Conservation (phyloP, 805 yeast species). For the Komagataella pastoris region DNA sequence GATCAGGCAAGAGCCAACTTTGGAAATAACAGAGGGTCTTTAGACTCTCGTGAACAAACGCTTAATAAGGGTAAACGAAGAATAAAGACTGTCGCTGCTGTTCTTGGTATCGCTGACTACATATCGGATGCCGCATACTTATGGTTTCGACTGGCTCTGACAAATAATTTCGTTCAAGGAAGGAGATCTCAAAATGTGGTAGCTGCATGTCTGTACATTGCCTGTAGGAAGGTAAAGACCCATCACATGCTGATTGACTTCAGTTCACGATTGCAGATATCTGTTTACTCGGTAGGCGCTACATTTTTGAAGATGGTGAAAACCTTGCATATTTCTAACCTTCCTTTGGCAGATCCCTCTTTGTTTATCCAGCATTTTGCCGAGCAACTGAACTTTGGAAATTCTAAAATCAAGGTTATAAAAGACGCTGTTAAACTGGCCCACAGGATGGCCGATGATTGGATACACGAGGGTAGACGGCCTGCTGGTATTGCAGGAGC, state of each 20-base stretch:
- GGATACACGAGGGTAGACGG: slow-evolving; percentile 94
- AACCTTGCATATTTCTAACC: slow-evolving; percentile 55
- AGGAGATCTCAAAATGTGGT: slow-evolving; percentile 89
- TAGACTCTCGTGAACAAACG: slow-evolving; percentile 86
- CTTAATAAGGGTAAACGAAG: slow-evolving; percentile 71
- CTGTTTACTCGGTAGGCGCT: slow-evolving; percentile 92
- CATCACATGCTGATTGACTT: slow-evolving; percentile 95
- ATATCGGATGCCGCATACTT: slow-evolving; percentile 78
- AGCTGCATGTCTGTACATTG: slow-evolving; percentile 88
- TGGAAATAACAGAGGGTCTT: slow-evolving; percentile 57
- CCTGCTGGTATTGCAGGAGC: slow-evolving; percentile 99
- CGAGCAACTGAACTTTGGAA: slow-evolving; percentile 73
- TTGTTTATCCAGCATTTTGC: slow-evolving; percentile 90
- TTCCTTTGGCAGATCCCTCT: slow-evolving; percentile 92
- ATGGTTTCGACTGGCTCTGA: slow-evolving; percentile 80
- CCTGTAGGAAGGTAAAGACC: slow-evolving; percentile 84
- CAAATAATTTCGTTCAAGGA: slow-evolving; percentile 92
- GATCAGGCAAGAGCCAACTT: slow-evolving; percentile 69
- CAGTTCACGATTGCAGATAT: slow-evolving; percentile 76
- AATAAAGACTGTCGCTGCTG: slow-evolving; percentile 67
- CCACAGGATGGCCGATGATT: slow-evolving; percentile 83
- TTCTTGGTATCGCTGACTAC: slow-evolving; percentile 69
- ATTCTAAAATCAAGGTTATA: slow-evolving; percentile 57
- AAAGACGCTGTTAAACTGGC: slow-evolving; percentile 82
- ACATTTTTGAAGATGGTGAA: slow-evolving; percentile 91